Evolutionary conservation across 208 protist species (phyloP), one percentile per base, ranked within the genome.

Genomic region (Leishmania tarentolae): DNA sequence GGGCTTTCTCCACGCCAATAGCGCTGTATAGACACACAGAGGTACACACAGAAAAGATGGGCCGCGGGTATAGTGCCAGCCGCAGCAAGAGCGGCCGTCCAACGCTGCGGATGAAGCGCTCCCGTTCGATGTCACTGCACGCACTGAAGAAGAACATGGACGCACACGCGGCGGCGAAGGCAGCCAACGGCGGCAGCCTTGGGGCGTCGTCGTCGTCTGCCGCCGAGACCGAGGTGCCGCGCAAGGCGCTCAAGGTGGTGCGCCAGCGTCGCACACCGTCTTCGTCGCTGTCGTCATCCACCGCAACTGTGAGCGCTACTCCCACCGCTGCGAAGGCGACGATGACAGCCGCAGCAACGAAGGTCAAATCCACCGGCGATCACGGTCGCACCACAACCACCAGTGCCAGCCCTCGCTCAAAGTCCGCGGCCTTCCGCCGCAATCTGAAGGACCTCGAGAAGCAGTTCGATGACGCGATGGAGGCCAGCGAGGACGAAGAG

Each of bases 81-180:
- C 92, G 94, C 72, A 92, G 90, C 81, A 94, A 90, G 80, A 97
- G 90, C 84, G 83, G 84, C n/a, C 86, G 94, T 11, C 91, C 91
- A 7, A 96, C 94, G 73, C 88, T 94, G 52, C 79, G 88, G 35
- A 83, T 88, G 79, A 97, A 97, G 88, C 89, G 94, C 21, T 83
- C 87, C 56, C 91, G 91, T 70, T 87, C 87, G 52, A 85, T 85
- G 66, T 92, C 88, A 5, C 83, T 94, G 53, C 80, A 87, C 65
- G 87, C 79, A 8, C 83, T 92, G 24, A 81, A 78, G 77, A 84
- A 79, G 53, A 84, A 83, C 69, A 69, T 89, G 73, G 72, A 90
- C 35, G 73, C 72, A 3, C 79, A 69, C 44, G 59, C 78, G 28
- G 68, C 79, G 35, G 66, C 75, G 13, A 76, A 46, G 76, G 68